Evolutionary conservation across 306 rosid species (phyloP).

Genomic region (Coriaria nepalensis): DNA sequence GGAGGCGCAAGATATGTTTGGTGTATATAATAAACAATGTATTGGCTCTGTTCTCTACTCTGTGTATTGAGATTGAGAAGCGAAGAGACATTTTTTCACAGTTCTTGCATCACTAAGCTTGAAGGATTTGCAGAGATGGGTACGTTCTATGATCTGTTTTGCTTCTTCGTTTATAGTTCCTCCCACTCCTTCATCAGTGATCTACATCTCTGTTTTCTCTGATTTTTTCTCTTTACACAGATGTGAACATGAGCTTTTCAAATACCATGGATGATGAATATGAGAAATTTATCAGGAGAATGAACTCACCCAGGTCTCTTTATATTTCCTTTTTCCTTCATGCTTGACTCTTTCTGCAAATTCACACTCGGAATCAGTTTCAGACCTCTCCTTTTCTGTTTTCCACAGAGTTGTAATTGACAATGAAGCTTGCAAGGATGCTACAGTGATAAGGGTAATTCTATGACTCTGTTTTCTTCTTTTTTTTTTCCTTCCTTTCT

Average conservation of each 20-base stretch:
- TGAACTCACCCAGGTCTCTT: constrained; percentile 74
- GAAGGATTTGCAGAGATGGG: not conserved
- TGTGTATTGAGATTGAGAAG: too few relatives aligned
- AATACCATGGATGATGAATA: constrained; percentile 79
- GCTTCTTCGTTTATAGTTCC: too few relatives aligned
- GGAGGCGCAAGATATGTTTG: too few relatives aligned
- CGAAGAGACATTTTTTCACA: too few relatives aligned
- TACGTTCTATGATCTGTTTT: not conserved
- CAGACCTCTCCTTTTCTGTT: constrained; percentile 2
- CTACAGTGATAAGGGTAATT: constrained; percentile 73
- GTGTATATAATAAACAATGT: too few relatives aligned
- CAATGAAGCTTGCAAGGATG: constrained; percentile 68
- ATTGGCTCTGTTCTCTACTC: too few relatives aligned
- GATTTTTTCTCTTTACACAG: constrained; percentile 20
- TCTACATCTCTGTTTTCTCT: constrained; percentile 2
- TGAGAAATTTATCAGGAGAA: constrained; percentile 73
- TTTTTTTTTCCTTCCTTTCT: constrained; percentile 6
- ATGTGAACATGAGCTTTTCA: constrained; percentile 64
- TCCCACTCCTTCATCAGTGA: not conserved
- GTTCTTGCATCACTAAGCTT: not conserved
- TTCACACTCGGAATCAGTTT: too few relatives aligned
- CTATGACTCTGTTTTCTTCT: not conserved
- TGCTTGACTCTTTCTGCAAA: too few relatives aligned
- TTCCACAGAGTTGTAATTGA: constrained; percentile 83
- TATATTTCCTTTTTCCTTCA: not conserved